phyloP scores from a whole-genome alignment of 306 rosid species.

The Ceratonia siliqua region DNA sequence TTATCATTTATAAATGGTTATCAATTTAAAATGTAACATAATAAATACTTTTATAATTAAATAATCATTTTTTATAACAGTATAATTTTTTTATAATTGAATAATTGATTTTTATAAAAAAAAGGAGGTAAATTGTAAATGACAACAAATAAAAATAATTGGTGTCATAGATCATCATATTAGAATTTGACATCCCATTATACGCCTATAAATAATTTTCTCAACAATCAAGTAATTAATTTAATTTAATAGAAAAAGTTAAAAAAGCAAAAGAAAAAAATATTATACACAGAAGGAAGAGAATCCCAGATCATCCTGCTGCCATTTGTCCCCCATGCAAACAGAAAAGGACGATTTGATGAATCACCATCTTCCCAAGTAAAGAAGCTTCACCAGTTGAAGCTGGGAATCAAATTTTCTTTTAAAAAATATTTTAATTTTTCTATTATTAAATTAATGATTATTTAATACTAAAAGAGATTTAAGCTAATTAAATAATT shows the following conservation, averaged over 20 bases:
- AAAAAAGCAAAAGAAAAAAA: neutral
- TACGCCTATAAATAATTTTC: no score
- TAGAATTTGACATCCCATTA: no score
- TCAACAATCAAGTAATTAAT: no score
- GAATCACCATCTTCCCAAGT: slow-evolving; percentile 1
- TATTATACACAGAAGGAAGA: neutral
- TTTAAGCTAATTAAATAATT: neutral
- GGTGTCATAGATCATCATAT: no score
- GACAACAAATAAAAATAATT: neutral
- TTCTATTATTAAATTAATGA: no score
- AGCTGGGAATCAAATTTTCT: neutral
- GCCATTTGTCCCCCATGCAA: slow-evolving; percentile 47
- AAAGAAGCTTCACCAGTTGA: neutral
- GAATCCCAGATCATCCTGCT: neutral
- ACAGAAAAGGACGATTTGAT: slow-evolving; percentile 30
- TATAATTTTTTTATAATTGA: no score
- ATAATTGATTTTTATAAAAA: no score
- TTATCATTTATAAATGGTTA: no score
- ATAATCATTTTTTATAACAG: no score
- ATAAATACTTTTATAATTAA: no score
- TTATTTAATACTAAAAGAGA: slow-evolving; percentile 14
- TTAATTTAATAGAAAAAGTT: neutral
- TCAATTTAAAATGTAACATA: no score
- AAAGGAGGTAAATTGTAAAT: no score
- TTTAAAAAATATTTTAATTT: neutral